Evolutionary conservation across 108 stramenopile genomes (phyloP).

Genomic region (Fragilariopsis cylindrus): DNA sequence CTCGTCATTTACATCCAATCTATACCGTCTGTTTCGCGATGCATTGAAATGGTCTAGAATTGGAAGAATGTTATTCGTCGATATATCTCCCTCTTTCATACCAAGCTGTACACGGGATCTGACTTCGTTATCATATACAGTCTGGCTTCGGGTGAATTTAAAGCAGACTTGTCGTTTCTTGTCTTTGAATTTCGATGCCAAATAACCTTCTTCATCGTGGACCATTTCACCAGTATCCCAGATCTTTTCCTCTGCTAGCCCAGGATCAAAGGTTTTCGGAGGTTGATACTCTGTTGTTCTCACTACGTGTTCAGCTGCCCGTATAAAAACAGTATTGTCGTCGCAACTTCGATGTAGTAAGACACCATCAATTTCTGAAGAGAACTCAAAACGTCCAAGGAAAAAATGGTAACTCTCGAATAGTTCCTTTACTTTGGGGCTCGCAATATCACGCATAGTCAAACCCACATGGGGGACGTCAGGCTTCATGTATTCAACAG

Average conservation of each 20-base stretch:
- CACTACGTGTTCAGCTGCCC: slow-evolving; percentile 46
- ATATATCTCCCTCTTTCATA: slow-evolving; percentile 16
- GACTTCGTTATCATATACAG: slow-evolving; percentile 56
- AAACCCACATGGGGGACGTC: slow-evolving; percentile 14
- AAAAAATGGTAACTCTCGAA: slow-evolving; percentile 47
- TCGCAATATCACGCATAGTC: slow-evolving; percentile 49
- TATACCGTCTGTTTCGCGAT: slow-evolving; percentile 40
- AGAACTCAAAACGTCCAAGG: slow-evolving; percentile 53
- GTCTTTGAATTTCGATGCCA: slow-evolving; percentile 35
- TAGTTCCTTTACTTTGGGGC: slow-evolving; percentile 36
- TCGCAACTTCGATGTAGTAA: slow-evolving; percentile 44
- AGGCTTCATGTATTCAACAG: slow-evolving; percentile 28
- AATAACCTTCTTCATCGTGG: slow-evolving; percentile 32
- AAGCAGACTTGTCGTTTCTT: slow-evolving; percentile 48
- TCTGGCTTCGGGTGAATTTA: slow-evolving; percentile 59
- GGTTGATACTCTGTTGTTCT: slow-evolving; percentile 33
- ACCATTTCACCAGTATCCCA: slow-evolving; percentile 50
- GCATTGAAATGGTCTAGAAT: slow-evolving; percentile 30
- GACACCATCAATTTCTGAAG: slow-evolving; percentile 27
- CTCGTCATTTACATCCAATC: slow-evolving; percentile 41
- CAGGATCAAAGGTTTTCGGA: slow-evolving; percentile 36
- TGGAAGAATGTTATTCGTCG: slow-evolving; percentile 29
- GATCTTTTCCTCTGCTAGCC: slow-evolving; percentile 44
- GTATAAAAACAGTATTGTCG: slow-evolving; percentile 34
- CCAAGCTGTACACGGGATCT: slow-evolving; percentile 45